Percentiles rank a stretch among this genome's conserved stretches.
phyloP scores from a whole-genome alignment of 139 green algal species.

The Eudorina sp. region DNA sequence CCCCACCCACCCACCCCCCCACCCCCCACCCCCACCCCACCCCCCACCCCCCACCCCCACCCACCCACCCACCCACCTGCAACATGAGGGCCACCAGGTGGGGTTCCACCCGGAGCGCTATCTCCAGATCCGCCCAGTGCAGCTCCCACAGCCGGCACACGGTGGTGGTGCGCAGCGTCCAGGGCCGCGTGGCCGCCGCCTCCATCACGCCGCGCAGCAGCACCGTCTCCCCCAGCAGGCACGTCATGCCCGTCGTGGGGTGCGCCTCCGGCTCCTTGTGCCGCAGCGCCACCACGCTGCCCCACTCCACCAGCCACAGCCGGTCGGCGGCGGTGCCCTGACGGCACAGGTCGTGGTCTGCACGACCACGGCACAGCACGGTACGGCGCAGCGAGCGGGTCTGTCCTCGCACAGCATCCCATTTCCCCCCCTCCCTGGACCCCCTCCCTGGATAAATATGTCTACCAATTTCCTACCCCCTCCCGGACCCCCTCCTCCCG shows the following conservation, averaged over 20 bases:
- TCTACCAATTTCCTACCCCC: too few relatives aligned
- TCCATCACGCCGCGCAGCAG: constrained; percentile 41
- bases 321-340: constrained; percentile 57
- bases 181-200: background rate
- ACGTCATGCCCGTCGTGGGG: constrained; percentile 41
- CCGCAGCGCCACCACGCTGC: constrained; percentile 51
- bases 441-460: too few relatives aligned
- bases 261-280: constrained; percentile 41
- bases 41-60: background rate
- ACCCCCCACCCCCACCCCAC: background rate
- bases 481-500: background rate
- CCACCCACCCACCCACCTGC: background rate
- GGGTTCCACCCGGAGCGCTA: constrained; percentile 15
- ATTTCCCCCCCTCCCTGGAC: too few relatives aligned
- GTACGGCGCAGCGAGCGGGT: too few relatives aligned
- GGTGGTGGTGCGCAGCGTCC: constrained; percentile 25
- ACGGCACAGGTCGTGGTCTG: constrained; percentile 56
- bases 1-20: background rate
- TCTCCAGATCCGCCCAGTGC: constrained; percentile 27
- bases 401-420: too few relatives aligned
- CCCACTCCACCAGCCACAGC: constrained; percentile 57
- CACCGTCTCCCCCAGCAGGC: constrained; percentile 45
- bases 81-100: background rate
- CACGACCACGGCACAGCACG: too few relatives aligned
- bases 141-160: constrained; percentile 41